A percentile compares a stretch with the other conserved stretches of the same genome.
phyloP scores from a whole-genome alignment of 768 basidiomycete genomes.

The Kwoniella sp. region DNA sequence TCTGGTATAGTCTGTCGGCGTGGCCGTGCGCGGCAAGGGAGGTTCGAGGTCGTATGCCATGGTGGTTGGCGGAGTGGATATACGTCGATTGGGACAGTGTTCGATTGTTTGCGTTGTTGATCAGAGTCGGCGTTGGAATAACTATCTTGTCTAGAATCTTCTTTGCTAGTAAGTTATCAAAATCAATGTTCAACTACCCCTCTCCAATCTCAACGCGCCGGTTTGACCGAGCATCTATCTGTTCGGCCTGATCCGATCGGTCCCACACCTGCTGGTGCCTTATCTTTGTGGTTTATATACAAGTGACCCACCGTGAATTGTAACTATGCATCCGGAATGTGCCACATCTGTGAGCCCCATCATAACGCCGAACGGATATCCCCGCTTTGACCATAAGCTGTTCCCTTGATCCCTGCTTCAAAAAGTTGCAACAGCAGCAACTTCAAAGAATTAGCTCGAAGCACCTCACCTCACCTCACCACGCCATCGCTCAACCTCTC shows the following conservation, averaged over 20 bases:
- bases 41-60: conserved; percentile 29
- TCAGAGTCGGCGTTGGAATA: too few relatives aligned
- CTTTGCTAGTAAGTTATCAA: too few relatives aligned
- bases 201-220: background rate
- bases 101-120: too few relatives aligned
- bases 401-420: background rate
- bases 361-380: conserved; percentile 7
- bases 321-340: too few relatives aligned
- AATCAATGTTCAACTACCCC: too few relatives aligned
- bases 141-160: too few relatives aligned
- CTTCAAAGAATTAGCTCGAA: background rate
- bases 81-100: too few relatives aligned
- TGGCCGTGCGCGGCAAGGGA: conserved; percentile 20
- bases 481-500: background rate
- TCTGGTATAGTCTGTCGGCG: conserved; percentile 49
- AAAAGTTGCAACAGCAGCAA: background rate
- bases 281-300: background rate
- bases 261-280: background rate
- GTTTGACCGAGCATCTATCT: background rate
- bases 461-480: background rate
- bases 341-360: background rate
- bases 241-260: background rate
- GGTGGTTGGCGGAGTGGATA: background rate
- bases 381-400: conserved; percentile 5
- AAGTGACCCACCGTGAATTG: background rate